Conservation (phyloP, 177 flowering plant species). For the Vitis hybrid region DNA sequence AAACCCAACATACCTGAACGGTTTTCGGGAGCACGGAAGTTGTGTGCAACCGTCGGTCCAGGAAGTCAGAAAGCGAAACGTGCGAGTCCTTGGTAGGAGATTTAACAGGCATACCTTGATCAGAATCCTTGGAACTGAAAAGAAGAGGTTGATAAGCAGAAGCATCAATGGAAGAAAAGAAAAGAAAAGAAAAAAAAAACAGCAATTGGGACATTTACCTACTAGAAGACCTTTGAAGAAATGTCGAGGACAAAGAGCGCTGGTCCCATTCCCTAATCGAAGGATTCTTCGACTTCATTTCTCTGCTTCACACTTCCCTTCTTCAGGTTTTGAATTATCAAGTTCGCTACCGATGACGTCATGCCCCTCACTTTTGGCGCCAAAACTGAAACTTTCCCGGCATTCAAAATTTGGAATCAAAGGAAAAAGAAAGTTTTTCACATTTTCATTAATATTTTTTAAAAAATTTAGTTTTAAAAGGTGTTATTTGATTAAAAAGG, state of each 20-base stretch:
- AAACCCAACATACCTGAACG: conserved; percentile 40
- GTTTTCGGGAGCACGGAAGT: conserved; percentile 26
- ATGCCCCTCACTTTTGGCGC: too few relatives aligned
- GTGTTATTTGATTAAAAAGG: too few relatives aligned
- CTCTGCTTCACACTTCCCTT: neutral
- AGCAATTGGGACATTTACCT: conserved; percentile 14
- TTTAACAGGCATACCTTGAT: conserved; percentile 14
- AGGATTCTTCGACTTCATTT: conserved; percentile 25
- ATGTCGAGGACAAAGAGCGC: conserved; percentile 33
- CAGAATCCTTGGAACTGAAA: conserved; percentile 17
- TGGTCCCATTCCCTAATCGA: conserved; percentile 36
- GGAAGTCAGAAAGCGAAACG: conserved; percentile 60
- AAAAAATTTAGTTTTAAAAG: too few relatives aligned
- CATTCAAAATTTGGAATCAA: too few relatives aligned
- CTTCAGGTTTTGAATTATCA: neutral
- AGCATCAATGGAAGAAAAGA: neutral
- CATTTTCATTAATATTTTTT: too few relatives aligned
- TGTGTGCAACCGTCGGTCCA: conserved; percentile 43
- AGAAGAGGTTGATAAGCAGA: neutral
- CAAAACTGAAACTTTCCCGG: too few relatives aligned
- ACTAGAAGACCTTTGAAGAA: conserved; percentile 20
- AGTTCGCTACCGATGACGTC: too few relatives aligned
- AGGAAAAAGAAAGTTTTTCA: too few relatives aligned
- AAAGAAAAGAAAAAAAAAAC: neutral
- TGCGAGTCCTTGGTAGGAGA: conserved; percentile 17